Percentiles rank a stretch among this genome's conserved stretches.
These are phyloP conservation scores for Cryptosporidium ryanae DNA, from an alignment of 169 alveolate species.

Conservation along the genomic window DNA sequence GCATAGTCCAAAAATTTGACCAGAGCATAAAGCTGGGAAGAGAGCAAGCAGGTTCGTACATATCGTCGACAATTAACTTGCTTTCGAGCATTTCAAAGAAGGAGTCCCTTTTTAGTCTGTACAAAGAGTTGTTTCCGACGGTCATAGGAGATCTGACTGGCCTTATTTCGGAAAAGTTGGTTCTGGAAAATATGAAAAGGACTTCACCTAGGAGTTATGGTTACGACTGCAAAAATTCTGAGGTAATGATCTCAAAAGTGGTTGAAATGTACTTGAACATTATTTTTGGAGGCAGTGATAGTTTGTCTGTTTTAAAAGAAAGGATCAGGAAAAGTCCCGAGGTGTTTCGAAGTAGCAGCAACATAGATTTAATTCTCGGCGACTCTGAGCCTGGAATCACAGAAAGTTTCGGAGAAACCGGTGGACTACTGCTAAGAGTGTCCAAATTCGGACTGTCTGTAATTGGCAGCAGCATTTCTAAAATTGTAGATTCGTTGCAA, in stretches of 20 bases:
- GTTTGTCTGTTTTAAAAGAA: neutral
- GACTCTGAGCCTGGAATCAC: neutral
- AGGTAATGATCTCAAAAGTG: slow-evolving; percentile 14
- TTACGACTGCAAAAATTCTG: neutral
- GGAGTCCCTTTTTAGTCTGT: slow-evolving; percentile 1
- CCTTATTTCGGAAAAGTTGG: neutral
- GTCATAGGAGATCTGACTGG: neutral
- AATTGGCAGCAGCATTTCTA: slow-evolving; percentile 4
- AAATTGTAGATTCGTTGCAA: slow-evolving; percentile 18
- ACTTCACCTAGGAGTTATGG: neutral
- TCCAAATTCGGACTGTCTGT: slow-evolving; percentile 13
- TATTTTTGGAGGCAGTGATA: slow-evolving; percentile 49
- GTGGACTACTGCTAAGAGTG: neutral
- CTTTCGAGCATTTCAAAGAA: slow-evolving; percentile 11
- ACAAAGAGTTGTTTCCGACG: slow-evolving; percentile 16
- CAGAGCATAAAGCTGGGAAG: slow-evolving; percentile 1
- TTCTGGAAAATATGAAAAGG: neutral
- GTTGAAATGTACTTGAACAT: slow-evolving; percentile 20
- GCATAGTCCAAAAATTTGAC: slow-evolving; percentile 2
- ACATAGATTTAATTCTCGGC: neutral
- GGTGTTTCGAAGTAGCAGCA: neutral
- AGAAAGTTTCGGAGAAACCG: neutral
- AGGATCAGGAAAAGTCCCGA: neutral
- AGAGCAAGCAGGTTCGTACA: neutral
- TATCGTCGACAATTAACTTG: slow-evolving; percentile 27